Conservation (phyloP, 1,284 basidiomycete genomes). For the Wolfiporia cocos region DNA sequence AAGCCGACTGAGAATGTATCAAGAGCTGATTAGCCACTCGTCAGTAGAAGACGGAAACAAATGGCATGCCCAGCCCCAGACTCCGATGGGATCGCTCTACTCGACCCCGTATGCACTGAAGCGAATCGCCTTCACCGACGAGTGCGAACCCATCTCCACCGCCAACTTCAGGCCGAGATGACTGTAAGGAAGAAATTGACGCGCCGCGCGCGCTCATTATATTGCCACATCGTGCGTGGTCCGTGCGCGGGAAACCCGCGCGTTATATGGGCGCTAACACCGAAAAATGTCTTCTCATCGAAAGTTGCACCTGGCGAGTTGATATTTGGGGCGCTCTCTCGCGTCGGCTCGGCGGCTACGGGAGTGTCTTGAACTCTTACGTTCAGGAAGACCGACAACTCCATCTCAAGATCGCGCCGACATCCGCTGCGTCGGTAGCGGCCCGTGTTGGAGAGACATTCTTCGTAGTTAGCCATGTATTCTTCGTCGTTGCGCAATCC, state of each 20-base stretch:
- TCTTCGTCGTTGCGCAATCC: not conserved
- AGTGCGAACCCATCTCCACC: slow-evolving; percentile 20
- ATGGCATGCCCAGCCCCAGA: slow-evolving; percentile 68
- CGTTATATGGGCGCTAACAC: slow-evolving; percentile 3
- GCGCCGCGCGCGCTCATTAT: slow-evolving; percentile 17
- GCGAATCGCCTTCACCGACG: slow-evolving; percentile 7
- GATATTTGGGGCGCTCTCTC: slow-evolving; percentile 61
- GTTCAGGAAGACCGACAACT: slow-evolving; percentile 42
- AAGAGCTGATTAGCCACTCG: slow-evolving; percentile 66
- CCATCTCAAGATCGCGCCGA: slow-evolving; percentile 43
- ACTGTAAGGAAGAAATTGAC: slow-evolving; percentile 42
- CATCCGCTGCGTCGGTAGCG: slow-evolving; percentile 33
- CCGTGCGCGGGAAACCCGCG: slow-evolving; percentile 41
- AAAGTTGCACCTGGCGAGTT: slow-evolving; percentile 64
- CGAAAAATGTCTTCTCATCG: slow-evolving; percentile 26
- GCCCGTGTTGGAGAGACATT: slow-evolving; percentile 52
- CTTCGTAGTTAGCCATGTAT: not conserved
- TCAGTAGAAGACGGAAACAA: slow-evolving; percentile 40
- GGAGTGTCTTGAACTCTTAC: slow-evolving; percentile 45
- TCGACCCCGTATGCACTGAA: slow-evolving; percentile 11
- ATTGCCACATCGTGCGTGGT: slow-evolving; percentile 31
- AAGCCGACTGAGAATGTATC: slow-evolving; percentile 34
- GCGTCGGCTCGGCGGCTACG: slow-evolving; percentile 19
- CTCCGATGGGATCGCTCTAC: slow-evolving; percentile 29
- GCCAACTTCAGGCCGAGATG: slow-evolving; percentile 44